Evolutionary conservation across 1,284 basidiomycete species (phyloP), one percentile per base, ranked within the genome.

Genomic region (Ceraceosorus guamensis): DNA sequence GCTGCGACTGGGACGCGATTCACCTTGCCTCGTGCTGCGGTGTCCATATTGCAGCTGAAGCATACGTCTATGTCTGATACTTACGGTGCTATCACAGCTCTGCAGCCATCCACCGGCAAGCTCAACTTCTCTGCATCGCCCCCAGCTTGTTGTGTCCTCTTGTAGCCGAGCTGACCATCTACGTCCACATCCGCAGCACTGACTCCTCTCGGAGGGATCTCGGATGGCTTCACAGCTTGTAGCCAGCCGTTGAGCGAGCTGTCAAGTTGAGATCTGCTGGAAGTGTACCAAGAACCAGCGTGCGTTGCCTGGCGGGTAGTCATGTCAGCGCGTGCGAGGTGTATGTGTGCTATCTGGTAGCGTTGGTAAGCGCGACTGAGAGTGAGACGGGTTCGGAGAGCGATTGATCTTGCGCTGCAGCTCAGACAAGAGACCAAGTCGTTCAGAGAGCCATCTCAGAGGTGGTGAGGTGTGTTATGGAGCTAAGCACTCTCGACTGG

Each of bases 61-160:
- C n/a, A 30, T n/a, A 30, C 3, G 13, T 6, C 30, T 18, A 31
- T 79, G 35, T 18, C 30, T 6, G 1, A 16, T 31, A 59, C 86
- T 65, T 68, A 93, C 90, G 95, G 95, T n/a, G 87, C 92, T 56
- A 99, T 95, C 73, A 98, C 83, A 7, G 91, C 93, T 77, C 89
- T 93, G 72, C 86, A 89, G 11, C 84, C 83, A 41, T 78, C 70
- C 56, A 93, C 80, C 0, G 92, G 91, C 33, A 83, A 82, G 0
- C 67, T 56, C 56, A 82, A 86, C 3, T 76, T 70, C 33, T 76
- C 52, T 51, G 47, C 37, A 32, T 37, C 30, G 2, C 50, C 24
- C 24, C 24, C 24, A 24, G 24, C 24, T 24, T 46, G 8, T 18
- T 13, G 13, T 41, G 34, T 5, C 53, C 32, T 30, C 54, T 57